Percentiles rank a stretch among this genome's conserved stretches.
Evolutionary conservation across 148 eudicot species (phyloP).

Genomic region (Rhododendron vialii): DNA sequence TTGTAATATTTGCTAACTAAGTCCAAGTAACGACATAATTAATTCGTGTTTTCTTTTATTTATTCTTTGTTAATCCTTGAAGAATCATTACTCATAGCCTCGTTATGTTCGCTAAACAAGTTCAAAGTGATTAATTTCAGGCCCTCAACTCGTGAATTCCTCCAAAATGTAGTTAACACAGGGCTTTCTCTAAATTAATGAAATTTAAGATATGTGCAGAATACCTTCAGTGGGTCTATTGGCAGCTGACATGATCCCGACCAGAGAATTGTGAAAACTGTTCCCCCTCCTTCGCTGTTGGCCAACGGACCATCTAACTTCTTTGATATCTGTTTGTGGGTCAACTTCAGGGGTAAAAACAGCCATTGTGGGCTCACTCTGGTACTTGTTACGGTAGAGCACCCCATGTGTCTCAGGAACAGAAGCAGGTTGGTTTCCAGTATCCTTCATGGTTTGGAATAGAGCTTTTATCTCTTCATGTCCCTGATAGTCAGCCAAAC

Average conservation of each 20-base stretch:
- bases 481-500: conserved; percentile 61
- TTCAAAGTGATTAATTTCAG: background rate
- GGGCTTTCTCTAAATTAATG: background rate
- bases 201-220: conserved; percentile 4
- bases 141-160: background rate
- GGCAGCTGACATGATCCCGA: conserved; percentile 60
- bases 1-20: background rate
- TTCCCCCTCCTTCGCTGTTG: conserved; percentile 33
- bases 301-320: conserved; percentile 15
- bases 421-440: conserved; percentile 7
- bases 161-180: background rate
- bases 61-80: no score
- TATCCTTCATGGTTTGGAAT: conserved; percentile 29
- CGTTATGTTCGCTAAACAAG: background rate
- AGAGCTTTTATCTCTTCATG: conserved; percentile 57
- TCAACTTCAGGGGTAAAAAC: background rate
- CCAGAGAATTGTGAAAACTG: conserved; percentile 56
- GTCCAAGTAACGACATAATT: background rate
- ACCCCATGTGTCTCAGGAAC: conserved; percentile 17
- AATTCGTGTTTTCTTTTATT: background rate
- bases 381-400: conserved; percentile 37
- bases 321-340: conserved; percentile 11
- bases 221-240: conserved; percentile 35
- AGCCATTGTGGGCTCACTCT: conserved; percentile 37
- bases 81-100: background rate